phyloP scores from a whole-genome alignment of 192 early-diverging fungal genomes.

The Coemansia aciculifera region DNA sequence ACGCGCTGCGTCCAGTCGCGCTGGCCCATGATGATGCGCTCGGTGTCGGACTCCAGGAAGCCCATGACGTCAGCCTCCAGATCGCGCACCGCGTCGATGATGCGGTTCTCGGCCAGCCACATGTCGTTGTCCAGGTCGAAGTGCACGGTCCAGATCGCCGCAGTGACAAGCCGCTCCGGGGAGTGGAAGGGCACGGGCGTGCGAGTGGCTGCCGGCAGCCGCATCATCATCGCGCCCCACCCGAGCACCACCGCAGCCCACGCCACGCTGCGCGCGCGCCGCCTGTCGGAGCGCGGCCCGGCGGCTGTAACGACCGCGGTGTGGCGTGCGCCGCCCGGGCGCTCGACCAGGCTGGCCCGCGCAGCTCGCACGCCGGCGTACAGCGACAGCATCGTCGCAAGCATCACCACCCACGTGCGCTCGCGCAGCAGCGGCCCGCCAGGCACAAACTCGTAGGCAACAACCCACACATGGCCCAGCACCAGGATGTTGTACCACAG shows the following conservation, averaged over 20 bases:
- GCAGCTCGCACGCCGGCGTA: slow-evolving; percentile 61
- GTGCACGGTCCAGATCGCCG: slow-evolving; percentile 85
- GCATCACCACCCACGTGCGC: slow-evolving; percentile 70
- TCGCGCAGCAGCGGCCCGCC: slow-evolving; percentile 72
- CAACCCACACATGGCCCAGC: slow-evolving; percentile 76
- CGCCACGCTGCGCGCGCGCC: slow-evolving; percentile 18
- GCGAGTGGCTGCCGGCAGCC: slow-evolving; percentile 54
- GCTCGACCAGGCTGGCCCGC: slow-evolving; percentile 22
- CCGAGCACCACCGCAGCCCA: slow-evolving; percentile 22
- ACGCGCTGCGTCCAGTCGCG: slow-evolving; percentile 80
- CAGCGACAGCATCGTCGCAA: slow-evolving; percentile 59
- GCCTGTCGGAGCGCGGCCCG: slow-evolving; percentile 10
- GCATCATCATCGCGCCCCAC: slow-evolving; percentile 47
- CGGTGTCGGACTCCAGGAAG: slow-evolving; percentile 75
- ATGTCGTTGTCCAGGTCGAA: slow-evolving; percentile 85
- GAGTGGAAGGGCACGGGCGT: slow-evolving; percentile 62
- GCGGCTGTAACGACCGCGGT: background rate
- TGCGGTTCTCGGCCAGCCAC: slow-evolving; percentile 75
- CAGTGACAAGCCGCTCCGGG: slow-evolving; percentile 68
- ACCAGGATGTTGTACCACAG: slow-evolving; percentile 71
- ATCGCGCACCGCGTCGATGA: slow-evolving; percentile 73
- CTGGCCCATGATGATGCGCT: slow-evolving; percentile 82
- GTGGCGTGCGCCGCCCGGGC: background rate
- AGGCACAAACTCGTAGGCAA: slow-evolving; percentile 83
- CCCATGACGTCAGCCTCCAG: slow-evolving; percentile 80